Base-by-base conservation (phyloP, 805 yeast genomes). In the Starmerella potacharoeniae region DNA sequence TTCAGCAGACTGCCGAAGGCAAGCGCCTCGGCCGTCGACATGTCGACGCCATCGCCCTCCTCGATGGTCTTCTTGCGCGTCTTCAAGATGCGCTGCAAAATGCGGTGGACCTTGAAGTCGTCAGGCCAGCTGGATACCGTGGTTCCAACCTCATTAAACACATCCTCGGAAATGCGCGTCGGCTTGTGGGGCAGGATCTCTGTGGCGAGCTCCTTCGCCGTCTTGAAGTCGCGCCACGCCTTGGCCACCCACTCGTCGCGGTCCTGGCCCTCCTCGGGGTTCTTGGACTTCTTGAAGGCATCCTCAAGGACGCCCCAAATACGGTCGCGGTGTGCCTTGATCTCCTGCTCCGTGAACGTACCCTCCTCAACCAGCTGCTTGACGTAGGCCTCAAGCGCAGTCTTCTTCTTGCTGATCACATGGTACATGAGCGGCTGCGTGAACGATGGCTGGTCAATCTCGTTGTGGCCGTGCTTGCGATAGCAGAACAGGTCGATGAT, bases 11-110 rank as follows among this genome's bases (percentile, higher is more conserved):
- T 81, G 68, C 97, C 99, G 66, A 84, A 91, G 17, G 98, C 98
- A 65, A 93, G 81, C 49, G 97, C 97, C 77, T 93, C 99, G 80
- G 96, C 99, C 56, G 99, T 93, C 49, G 98, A 84, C 98, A 97
- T 93, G 73, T 93, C 99, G 62, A 93, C 88, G 68, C 91, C 95
- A 73, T 85, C 88, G 68, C 98, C 98, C 17, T 81, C 71, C 64
- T 87, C 93, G 57, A 83, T 78, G 47, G 95, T 71, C 77, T 93
- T 93, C 72, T 84, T 79, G 76, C 98, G 86, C 66, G 81, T 78
- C 68, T 78, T 81, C 72, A 93, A 77, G 66, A 93, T 93, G 78
- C 99, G 87, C 80, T 90, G 88, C 75, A 93, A 78, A 77, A 93
- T 93, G 72, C 87, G 84, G 79, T 93, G 99, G 55, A 89, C 83